Percentiles rank a stretch among this genome's conserved stretches.
These are phyloP conservation scores for Caloboletus firmus DNA, from an alignment of 1,284 basidiomycete species.

Conservation along the genomic window DNA sequence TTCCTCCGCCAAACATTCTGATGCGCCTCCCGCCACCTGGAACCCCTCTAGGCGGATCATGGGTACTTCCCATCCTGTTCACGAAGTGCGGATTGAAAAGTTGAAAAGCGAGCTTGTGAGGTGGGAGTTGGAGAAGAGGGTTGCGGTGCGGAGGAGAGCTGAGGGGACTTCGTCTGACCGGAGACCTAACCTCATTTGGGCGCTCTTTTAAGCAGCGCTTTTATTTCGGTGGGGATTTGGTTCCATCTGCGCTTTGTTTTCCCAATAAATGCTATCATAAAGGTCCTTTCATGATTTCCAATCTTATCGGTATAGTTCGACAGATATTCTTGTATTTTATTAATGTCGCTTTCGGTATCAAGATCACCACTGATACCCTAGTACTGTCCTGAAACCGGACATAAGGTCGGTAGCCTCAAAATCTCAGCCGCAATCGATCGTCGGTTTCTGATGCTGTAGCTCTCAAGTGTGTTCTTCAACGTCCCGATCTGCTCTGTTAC, in stretches of 20 bases:
- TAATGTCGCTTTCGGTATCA: not conserved
- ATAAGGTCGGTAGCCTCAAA: not conserved
- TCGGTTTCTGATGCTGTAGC: not conserved
- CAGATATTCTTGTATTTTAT: not conserved
- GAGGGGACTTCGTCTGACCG: slow-evolving; percentile 22
- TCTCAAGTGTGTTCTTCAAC: not conserved
- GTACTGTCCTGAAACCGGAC: not conserved
- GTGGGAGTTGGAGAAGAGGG: slow-evolving; percentile 49
- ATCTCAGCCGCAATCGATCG: not conserved
- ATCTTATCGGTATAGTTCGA: not conserved
- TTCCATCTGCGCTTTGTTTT: not conserved
- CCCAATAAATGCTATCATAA: not conserved
- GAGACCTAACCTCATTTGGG: slow-evolving; percentile 13
- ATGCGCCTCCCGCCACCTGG: slow-evolving; percentile 13
- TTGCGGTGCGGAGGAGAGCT: slow-evolving; percentile 20
- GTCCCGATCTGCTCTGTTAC: not conserved
- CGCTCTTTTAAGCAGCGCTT: slow-evolving; percentile 12
- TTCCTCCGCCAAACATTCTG: slow-evolving; percentile 30
- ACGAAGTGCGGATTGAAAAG: slow-evolving; percentile 49
- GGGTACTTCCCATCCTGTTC: slow-evolving; percentile 52
- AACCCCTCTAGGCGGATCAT: slow-evolving; percentile 28
- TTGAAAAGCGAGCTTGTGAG: slow-evolving; percentile 53
- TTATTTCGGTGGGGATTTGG: slow-evolving; percentile 1
- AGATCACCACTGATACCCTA: not conserved
- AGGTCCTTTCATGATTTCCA: not conserved